Evolutionary conservation across 495 filamentous ascomycete species (phyloP).

Genomic region (Cercophora samala): DNA sequence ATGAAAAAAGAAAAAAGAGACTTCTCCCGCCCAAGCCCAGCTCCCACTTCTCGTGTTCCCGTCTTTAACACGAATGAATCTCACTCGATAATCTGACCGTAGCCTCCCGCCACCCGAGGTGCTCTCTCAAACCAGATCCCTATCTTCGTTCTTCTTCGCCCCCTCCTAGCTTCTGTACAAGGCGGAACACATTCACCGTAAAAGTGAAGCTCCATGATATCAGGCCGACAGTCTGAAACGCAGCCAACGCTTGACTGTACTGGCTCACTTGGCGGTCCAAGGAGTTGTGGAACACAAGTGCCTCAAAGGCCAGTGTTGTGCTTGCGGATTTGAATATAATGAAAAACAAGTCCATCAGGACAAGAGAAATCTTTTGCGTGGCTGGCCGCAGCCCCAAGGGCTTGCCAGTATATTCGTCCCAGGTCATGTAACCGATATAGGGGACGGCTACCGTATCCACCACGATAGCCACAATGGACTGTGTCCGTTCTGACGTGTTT

Average conservation of each 20-base stretch:
- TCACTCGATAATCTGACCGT: neutral
- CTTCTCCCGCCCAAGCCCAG: neutral
- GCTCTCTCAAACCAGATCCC: neutral
- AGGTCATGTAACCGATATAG: conserved; percentile 90
- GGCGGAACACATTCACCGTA: conserved; percentile 79
- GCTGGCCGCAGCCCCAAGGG: conserved; percentile 82
- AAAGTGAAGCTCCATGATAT: conserved; percentile 90
- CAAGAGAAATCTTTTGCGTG: conserved; percentile 77
- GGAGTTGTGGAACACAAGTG: conserved; percentile 64
- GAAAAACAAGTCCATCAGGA: conserved; percentile 90
- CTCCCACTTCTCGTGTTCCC: neutral
- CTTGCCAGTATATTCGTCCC: conserved; percentile 92
- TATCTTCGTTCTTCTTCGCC: conserved; percentile 40
- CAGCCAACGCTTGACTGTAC: conserved; percentile 73
- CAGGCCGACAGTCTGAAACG: conserved; percentile 76
- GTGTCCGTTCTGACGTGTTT: conserved; percentile 58
- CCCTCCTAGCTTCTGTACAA: conserved; percentile 68
- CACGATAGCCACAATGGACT: conserved; percentile 83
- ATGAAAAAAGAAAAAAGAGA: neutral
- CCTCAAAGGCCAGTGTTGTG: conserved; percentile 81
- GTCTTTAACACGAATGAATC: neutral
- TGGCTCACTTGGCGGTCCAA: conserved; percentile 53
- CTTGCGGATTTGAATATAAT: conserved; percentile 96
- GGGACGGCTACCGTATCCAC: conserved; percentile 85
- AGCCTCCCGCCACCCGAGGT: neutral